These are phyloP conservation scores for Danielozyma ontarioensis DNA, from an alignment of 805 yeast genomes.

Conservation along the genomic window DNA sequence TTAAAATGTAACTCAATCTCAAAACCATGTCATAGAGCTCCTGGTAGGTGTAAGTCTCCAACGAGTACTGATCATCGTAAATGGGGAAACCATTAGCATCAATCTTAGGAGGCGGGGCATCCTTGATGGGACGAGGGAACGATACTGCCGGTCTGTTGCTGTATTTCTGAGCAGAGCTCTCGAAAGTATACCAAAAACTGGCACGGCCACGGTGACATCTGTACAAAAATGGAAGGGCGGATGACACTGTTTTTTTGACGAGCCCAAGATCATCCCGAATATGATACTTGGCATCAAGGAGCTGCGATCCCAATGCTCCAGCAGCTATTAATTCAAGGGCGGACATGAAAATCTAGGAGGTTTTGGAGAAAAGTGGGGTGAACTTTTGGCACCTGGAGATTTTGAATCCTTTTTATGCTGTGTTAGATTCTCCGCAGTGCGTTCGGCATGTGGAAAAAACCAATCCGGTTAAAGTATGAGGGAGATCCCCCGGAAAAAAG, in stretches of 20 bases:
- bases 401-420: background rate
- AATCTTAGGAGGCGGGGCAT: slow-evolving; percentile 19
- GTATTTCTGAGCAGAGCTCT: slow-evolving; percentile 42
- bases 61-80: slow-evolving; percentile 50
- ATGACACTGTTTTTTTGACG: slow-evolving; percentile 37
- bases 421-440: background rate
- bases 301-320: slow-evolving; percentile 38
- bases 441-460: background rate
- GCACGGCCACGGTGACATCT: slow-evolving; percentile 36
- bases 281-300: slow-evolving; percentile 43
- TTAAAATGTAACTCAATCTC: slow-evolving; percentile 60
- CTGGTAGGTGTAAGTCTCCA: slow-evolving; percentile 63
- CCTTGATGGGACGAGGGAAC: slow-evolving; percentile 46
- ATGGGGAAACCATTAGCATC: slow-evolving; percentile 33
- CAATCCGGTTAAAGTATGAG: too few species aligned
- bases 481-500: too few species aligned
- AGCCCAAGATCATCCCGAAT: slow-evolving; percentile 51
- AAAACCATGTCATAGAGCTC: slow-evolving; percentile 65
- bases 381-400: background rate
- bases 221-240: slow-evolving; percentile 38
- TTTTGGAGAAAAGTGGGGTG: background rate
- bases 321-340: slow-evolving; percentile 37
- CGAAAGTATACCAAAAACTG: slow-evolving; percentile 70
- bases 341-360: slow-evolving; percentile 23
- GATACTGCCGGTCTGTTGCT: slow-evolving; percentile 57